Evolutionary conservation across 371 early-diverging fungal species (phyloP).

Genomic region (Phascolomyces articulosus): DNA sequence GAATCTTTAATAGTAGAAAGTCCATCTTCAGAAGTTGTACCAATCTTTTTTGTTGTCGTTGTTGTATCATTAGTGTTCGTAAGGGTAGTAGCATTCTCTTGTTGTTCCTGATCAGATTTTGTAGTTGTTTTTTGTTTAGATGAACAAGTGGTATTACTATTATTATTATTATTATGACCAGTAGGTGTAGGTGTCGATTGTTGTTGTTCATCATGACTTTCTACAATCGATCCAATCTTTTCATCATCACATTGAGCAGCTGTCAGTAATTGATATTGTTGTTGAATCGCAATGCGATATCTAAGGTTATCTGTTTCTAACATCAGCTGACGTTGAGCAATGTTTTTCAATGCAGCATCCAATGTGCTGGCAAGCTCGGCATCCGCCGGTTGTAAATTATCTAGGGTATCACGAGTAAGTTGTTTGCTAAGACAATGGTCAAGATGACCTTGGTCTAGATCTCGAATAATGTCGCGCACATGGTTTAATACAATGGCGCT

Average conservation of each 20-base stretch:
- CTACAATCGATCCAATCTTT: background rate
- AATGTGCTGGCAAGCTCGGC: slow-evolving; percentile 23
- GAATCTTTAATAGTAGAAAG: slow-evolving; percentile 35
- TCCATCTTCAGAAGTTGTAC: slow-evolving; percentile 36
- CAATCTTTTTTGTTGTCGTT: background rate
- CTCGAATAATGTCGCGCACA: slow-evolving; percentile 34
- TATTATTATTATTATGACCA: too few species aligned
- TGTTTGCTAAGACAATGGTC: slow-evolving; percentile 39
- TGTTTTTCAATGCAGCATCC: slow-evolving; percentile 35
- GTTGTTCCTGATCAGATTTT: background rate
- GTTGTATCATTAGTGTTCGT: background rate
- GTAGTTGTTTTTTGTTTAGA: background rate
- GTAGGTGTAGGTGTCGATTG: background rate
- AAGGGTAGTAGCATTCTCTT: too few species aligned
- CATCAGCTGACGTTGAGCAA: slow-evolving; percentile 42
- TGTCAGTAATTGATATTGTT: slow-evolving; percentile 39
- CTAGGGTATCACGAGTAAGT: slow-evolving; percentile 15
- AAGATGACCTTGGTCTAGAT: slow-evolving; percentile 43
- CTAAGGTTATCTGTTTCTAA: slow-evolving; percentile 46
- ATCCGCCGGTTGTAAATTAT: slow-evolving; percentile 15
- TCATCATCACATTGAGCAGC: slow-evolving; percentile 11
- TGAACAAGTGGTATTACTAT: background rate
- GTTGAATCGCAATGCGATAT: slow-evolving; percentile 44
- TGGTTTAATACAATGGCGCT: slow-evolving; percentile 27
- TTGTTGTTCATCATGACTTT: slow-evolving; percentile 6